Evolutionary conservation across 176 grass and related monocot species (phyloP).

Genomic region (Eragrostis curvula): DNA sequence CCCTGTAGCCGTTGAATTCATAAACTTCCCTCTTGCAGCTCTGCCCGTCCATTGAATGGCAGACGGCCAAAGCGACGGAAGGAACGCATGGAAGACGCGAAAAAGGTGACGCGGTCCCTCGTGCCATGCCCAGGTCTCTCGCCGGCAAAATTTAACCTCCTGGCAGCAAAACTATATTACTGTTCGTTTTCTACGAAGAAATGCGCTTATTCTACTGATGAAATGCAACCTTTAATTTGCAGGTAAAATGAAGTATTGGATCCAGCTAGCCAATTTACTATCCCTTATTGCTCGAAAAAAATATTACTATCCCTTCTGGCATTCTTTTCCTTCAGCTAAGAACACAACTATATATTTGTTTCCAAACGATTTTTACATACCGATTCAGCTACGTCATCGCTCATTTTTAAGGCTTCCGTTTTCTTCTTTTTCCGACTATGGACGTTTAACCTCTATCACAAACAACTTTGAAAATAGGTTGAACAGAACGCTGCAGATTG

Average conservation of each 20-base stretch:
- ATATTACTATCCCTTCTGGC: fast-evolving
- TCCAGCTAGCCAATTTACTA: not conserved
- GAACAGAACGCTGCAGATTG: not conserved
- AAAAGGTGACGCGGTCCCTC: slow-evolving; percentile 10
- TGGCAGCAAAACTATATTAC: not conserved
- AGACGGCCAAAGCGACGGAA: not conserved
- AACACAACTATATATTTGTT: not conserved
- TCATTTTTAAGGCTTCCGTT: not conserved
- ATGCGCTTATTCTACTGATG: not conserved
- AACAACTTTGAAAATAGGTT: not conserved
- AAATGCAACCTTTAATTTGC: slow-evolving; percentile 7
- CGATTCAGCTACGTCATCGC: not conserved
- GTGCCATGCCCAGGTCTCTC: slow-evolving; percentile 20
- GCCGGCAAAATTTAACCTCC: slow-evolving; percentile 4
- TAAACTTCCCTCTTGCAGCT: not conserved
- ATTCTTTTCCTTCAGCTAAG: not conserved
- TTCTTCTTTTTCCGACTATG: too few species aligned
- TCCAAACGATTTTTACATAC: not conserved
- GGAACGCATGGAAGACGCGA: slow-evolving; percentile 1
- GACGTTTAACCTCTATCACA: not conserved
- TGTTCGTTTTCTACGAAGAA: slow-evolving; percentile 8
- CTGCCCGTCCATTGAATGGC: slow-evolving; percentile 25
- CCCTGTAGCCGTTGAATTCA: slow-evolving; percentile 21
- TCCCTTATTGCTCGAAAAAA: too few species aligned
- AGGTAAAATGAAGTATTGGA: too few species aligned